These are phyloP conservation scores for Xylariomycetidae sp. DNA, from an alignment of 2,329 filamentous ascomycete genomes.

Conservation along the genomic window DNA sequence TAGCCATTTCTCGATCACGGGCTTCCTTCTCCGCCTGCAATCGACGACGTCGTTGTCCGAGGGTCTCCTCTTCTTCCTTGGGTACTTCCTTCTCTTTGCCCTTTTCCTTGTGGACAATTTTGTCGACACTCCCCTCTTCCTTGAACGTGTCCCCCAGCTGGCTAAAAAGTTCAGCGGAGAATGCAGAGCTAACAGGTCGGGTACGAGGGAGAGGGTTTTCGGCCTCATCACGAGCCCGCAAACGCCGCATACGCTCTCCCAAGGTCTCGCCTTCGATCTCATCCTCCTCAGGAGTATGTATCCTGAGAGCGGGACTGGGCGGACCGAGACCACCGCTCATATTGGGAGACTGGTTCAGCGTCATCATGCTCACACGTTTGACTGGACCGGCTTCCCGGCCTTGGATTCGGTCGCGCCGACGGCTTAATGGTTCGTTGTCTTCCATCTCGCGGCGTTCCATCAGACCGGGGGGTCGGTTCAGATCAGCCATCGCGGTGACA, in stretches of 20 bases:
- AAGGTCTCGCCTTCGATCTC: slow-evolving; percentile 63
- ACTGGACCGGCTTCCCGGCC: slow-evolving; percentile 47
- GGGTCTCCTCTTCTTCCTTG: slow-evolving; percentile 64
- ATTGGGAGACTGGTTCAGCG: slow-evolving; percentile 28
- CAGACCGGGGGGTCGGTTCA: slow-evolving; percentile 65
- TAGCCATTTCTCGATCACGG: slow-evolving; percentile 49
- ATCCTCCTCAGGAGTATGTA: slow-evolving; percentile 33
- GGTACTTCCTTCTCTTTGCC: slow-evolving; percentile 25
- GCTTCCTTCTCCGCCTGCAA: slow-evolving; percentile 67
- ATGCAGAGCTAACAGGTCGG: slow-evolving; percentile 59
- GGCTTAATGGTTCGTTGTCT: slow-evolving; percentile 85
- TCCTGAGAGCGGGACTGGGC: slow-evolving; percentile 26
- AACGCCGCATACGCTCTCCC: slow-evolving; percentile 58
- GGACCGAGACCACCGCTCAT: slow-evolving; percentile 19
- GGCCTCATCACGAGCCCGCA: slow-evolving; percentile 53
- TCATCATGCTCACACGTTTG: slow-evolving; percentile 41
- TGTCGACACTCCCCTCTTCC: slow-evolving; percentile 30
- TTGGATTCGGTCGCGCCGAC: slow-evolving; percentile 68
- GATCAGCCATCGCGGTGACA: slow-evolving; percentile 44
- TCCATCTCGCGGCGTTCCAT: slow-evolving; percentile 81
- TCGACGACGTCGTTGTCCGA: slow-evolving; percentile 71
- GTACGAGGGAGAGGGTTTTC: slow-evolving; percentile 45
- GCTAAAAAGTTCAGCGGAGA: slow-evolving; percentile 64
- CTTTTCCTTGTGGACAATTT: slow-evolving; percentile 28
- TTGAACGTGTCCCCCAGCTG: slow-evolving; percentile 53